Evolutionary conservation across 2,329 filamentous ascomycete genomes (phyloP), one percentile per base, ranked within the genome.

Genomic region (Tolypocladium nubicola): DNA sequence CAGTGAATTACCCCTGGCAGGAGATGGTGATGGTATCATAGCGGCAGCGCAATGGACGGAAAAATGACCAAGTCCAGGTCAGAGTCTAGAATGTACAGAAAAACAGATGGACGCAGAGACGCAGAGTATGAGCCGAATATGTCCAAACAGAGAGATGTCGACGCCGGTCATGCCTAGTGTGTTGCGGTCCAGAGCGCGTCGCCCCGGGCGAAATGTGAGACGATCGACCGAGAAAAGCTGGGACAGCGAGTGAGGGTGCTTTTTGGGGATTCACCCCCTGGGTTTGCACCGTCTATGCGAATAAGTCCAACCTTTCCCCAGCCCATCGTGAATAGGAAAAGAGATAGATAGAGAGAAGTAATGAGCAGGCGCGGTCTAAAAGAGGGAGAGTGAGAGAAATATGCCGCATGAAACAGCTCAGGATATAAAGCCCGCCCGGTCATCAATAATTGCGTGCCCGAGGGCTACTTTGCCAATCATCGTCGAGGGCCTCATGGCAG

Each of bases 41-140:
- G 63, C 64, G 33, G 55, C 55, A 52, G 50, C 57, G 59, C 56
- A 55, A 59, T 58, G 58, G 41, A 56, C 59, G 58, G 61, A 62
- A 63, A 62, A 67, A 61, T 57, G 64, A 63, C 67, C 67, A 63
- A 61, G 64, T 67, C 65, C 61, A 64, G 65, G 65, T 64, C 65
- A 57, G 58, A 60, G 61, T 70, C 68, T 71, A 69, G 64, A 67
- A 71, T 71, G 64, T 69, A 71, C 66, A 69, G 57, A 59, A 66
- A 67, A 63, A 57, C 57, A 59, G 59, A 63, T 59, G 60, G 58
- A 60, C 54, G 58, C 59, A 61, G 66, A 61, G 59, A 54, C 58
- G 47, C 56, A 63, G 62, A 66, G 62, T 65, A 67, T 67, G 61
- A 67, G 60, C 61, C 64, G 62, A 69, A 69, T 52, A 69, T 64